These are phyloP conservation scores for Fusarium cicatricum DNA, from an alignment of 2,329 filamentous ascomycete genomes.

Conservation along the genomic window DNA sequence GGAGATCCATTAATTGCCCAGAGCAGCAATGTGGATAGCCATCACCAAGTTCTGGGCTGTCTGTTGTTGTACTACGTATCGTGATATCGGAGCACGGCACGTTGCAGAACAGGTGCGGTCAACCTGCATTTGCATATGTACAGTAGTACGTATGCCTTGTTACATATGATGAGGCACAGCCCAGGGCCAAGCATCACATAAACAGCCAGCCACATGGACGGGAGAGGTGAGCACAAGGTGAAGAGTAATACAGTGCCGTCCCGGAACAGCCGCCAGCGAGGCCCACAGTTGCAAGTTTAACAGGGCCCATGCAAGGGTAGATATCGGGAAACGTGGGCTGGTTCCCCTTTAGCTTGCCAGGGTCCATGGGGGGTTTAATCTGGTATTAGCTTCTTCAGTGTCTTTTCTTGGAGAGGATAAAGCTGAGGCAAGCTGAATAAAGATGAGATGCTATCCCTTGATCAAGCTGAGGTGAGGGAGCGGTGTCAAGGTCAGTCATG, in stretches of 20 bases:
- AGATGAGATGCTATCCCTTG: neutral
- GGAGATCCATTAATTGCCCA: slow-evolving; percentile 23
- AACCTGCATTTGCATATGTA: neutral
- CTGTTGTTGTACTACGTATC: neutral
- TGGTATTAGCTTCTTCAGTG: neutral
- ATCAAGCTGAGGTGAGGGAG: neutral
- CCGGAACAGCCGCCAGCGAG: slow-evolving; percentile 34
- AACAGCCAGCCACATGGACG: neutral
- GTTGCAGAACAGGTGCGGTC: neutral
- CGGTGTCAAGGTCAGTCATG: no score
- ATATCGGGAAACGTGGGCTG: slow-evolving; percentile 8
- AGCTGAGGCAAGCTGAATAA: neutral
- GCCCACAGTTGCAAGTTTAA: slow-evolving; percentile 6
- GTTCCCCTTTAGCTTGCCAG: slow-evolving; percentile 11
- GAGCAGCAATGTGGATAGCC: slow-evolving; percentile 4
- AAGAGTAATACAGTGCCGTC: slow-evolving; percentile 37
- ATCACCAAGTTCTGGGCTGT: neutral
- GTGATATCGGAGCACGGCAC: slow-evolving; percentile 3
- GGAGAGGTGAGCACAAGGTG: slow-evolving; percentile 33
- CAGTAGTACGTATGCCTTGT: neutral
- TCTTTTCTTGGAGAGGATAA: neutral
- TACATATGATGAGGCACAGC: no score
- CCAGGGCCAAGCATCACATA: no score
- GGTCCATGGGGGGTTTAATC: neutral
- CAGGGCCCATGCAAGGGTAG: neutral